These are phyloP conservation scores for Zhuliangozyma parablackwelliae DNA, from an alignment of 1,139 yeast species.

Conservation along the genomic window DNA sequence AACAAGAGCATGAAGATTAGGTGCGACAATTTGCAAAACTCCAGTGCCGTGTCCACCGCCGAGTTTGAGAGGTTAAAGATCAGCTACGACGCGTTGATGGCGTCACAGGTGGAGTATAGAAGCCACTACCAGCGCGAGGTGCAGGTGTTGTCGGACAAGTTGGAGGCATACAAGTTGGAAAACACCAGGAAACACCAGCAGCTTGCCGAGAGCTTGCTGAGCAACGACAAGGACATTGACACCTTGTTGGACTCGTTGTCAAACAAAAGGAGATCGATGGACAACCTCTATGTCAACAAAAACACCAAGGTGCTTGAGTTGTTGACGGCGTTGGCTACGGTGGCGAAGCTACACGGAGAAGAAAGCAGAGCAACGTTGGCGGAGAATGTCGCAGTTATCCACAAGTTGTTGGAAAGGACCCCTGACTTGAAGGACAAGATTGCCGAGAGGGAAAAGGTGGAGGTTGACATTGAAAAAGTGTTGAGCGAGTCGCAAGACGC, in stretches of 20 bases:
- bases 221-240: conserved; percentile 44
- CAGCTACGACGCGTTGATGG: conserved; percentile 59
- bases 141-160: conserved; percentile 18
- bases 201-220: conserved; percentile 24
- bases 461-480: conserved; percentile 32
- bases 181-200: conserved; percentile 26
- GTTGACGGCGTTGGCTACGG: conserved; percentile 39
- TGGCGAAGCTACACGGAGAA: conserved; percentile 48
- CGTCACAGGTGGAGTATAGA: conserved; percentile 55
- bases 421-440: conserved; percentile 36
- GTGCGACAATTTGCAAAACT: conserved; percentile 45
- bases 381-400: conserved; percentile 29
- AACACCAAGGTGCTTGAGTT: conserved; percentile 44
- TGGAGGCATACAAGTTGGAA: conserved; percentile 36
- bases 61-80: conserved; percentile 57
- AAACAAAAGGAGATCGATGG: conserved; percentile 40
- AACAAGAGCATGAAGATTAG: conserved; percentile 47
- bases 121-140: conserved; percentile 42
- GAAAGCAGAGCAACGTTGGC: conserved; percentile 34
- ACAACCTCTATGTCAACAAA: conserved; percentile 42
- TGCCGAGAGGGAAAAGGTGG: conserved; percentile 22
- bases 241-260: conserved; percentile 40
- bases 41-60: conserved; percentile 42
- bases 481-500: conserved; percentile 33
- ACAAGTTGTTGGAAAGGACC: conserved; percentile 25